Percentiles rank a stretch among this genome's conserved stretches.
Evolutionary conservation across 2,329 filamentous ascomycete genomes (phyloP).

Genomic region (Knufia fluminis): DNA sequence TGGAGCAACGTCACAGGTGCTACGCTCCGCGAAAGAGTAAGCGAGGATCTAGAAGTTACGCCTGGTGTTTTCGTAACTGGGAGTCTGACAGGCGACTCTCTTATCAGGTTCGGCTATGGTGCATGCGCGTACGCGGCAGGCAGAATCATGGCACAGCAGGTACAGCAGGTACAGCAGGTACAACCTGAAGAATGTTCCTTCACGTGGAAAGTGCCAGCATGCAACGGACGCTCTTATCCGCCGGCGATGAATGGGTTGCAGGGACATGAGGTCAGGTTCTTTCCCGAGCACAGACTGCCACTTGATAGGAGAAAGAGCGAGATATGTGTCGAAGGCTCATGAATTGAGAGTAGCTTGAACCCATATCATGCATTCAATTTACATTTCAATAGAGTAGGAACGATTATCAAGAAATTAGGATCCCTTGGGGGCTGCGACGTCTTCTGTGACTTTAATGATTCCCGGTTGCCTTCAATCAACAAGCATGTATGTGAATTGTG

Average conservation of each 20-base stretch:
- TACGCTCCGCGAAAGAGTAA: conserved; percentile 45
- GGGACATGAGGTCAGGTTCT: conserved; percentile 1
- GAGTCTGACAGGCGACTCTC: conserved; percentile 51
- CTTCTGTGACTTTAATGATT: too few species aligned
- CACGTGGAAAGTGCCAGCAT: background rate
- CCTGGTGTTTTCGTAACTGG: conserved; percentile 47
- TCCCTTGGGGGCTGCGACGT: too few species aligned
- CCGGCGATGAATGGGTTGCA: conserved; percentile 8
- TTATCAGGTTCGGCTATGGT: conserved; percentile 51
- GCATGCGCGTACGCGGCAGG: conserved; percentile 50
- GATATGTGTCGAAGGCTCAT: conserved; percentile 7
- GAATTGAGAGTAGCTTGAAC: background rate
- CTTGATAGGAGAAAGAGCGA: conserved; percentile 9
- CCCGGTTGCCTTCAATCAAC: too few species aligned
- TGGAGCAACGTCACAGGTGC: conserved; percentile 12
- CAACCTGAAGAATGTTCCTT: background rate
- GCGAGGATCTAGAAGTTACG: conserved; percentile 45
- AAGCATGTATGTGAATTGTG: too few species aligned
- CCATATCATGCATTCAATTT: too few species aligned
- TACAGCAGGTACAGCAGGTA: background rate
- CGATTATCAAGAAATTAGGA: too few species aligned
- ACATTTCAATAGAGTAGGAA: too few species aligned
- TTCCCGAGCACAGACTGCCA: background rate
- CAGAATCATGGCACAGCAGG: conserved; percentile 33
- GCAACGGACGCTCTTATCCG: background rate